These are phyloP conservation scores for Melanogaster broomeanus DNA, from an alignment of 768 basidiomycete genomes.

Conservation along the genomic window DNA sequence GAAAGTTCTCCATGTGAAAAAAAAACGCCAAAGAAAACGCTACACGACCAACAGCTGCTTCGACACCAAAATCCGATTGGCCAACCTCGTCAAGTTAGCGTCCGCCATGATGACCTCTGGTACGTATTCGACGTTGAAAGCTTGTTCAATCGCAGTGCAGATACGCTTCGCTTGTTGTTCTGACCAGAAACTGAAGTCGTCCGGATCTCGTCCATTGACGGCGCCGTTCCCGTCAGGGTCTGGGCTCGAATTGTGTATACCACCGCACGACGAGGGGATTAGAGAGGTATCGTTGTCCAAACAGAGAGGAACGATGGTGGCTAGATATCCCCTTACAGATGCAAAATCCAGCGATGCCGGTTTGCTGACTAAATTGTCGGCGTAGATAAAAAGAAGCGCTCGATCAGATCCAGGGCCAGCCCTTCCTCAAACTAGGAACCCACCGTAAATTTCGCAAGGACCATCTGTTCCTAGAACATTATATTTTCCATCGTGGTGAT, in stretches of 20 bases:
- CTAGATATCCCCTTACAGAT: conserved; percentile 65
- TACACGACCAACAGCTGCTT: conserved; percentile 51
- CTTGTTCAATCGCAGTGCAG: conserved; percentile 71
- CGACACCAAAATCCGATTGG: conserved; percentile 80
- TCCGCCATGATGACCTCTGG: conserved; percentile 92
- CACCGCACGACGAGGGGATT: conserved; percentile 69
- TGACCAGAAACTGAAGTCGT: conserved; percentile 96
- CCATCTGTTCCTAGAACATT: conserved; percentile 89
- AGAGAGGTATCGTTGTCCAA: conserved; percentile 85
- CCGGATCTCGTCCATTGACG: conserved; percentile 63
- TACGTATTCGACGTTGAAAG: conserved; percentile 87
- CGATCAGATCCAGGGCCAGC: neutral
- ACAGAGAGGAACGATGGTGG: conserved; percentile 80
- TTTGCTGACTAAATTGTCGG: conserved; percentile 58
- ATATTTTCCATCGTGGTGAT: conserved; percentile 97
- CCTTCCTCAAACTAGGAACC: conserved; percentile 25
- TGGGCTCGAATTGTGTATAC: conserved; percentile 21
- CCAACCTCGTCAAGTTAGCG: conserved; percentile 85
- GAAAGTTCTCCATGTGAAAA: neutral
- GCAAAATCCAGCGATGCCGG: conserved; percentile 63
- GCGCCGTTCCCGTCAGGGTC: conserved; percentile 9
- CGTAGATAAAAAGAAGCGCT: neutral
- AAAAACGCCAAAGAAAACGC: conserved; percentile 4
- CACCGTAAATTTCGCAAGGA: conserved; percentile 88
- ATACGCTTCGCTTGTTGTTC: conserved; percentile 90